Conservation (phyloP, 805 yeast genomes). For the Hanseniaspora mollemarum region DNA sequence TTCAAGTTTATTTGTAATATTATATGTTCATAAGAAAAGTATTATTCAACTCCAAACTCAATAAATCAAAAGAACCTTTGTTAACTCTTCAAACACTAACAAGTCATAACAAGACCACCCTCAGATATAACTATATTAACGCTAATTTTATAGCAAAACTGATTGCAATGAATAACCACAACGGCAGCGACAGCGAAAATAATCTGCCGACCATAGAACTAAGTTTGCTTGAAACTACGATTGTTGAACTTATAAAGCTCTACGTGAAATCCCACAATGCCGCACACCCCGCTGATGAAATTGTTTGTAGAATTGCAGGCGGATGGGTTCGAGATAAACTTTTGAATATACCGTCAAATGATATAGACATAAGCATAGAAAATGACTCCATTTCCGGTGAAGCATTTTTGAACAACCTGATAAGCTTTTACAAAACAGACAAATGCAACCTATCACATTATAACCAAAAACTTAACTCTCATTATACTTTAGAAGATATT, state of each 20-base stretch:
- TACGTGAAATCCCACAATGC: not conserved
- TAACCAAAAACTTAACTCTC: not conserved
- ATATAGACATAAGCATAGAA: slow-evolving; percentile 74
- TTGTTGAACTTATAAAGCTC: slow-evolving; percentile 20
- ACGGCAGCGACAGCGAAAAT: not conserved
- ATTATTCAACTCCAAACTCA: not conserved
- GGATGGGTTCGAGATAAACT: slow-evolving; percentile 98
- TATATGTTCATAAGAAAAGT: not conserved
- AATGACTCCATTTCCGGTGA: slow-evolving; percentile 68
- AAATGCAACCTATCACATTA: slow-evolving; percentile 6
- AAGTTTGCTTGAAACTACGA: slow-evolving; percentile 12
- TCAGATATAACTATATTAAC: not conserved
- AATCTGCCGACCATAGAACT: slow-evolving; percentile 1
- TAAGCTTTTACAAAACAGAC: slow-evolving; percentile 22
- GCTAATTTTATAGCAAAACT: not conserved
- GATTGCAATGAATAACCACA: not conserved
- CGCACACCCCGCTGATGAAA: slow-evolving; percentile 18
- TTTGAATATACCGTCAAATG: slow-evolving; percentile 68
- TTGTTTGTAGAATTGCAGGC: slow-evolving; percentile 75
- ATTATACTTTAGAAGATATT: not conserved
- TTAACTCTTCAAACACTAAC: not conserved
- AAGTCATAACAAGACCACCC: not conserved
- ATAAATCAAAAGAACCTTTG: not conserved
- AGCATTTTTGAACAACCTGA: slow-evolving; percentile 47
- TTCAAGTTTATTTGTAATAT: too few relatives aligned